Evolutionary conservation across 768 basidiomycete species (phyloP), one percentile per base, ranked within the genome.

Genomic region (Neoboletus magnificus): DNA sequence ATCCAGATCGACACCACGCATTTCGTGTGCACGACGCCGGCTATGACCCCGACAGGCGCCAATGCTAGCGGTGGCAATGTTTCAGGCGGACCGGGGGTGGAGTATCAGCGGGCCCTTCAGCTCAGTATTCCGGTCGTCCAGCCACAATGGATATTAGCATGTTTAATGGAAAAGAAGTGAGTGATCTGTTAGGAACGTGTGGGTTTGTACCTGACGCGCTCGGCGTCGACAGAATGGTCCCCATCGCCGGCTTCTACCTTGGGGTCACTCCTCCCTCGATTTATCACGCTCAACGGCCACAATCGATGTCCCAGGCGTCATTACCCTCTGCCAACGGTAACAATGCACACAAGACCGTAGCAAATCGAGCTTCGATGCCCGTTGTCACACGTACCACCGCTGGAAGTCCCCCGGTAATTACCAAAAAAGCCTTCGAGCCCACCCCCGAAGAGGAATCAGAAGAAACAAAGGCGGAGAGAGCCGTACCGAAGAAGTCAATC

Each of bases 1-100:
- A 94, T 99, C 39, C 91, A 95, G 74, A 95, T 98, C 55, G 96
- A 99, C 67, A 98, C 96, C 11, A 98, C 95, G 0, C 96, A 99
- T 71, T 99, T 97, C 62, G 94, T 98, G 40, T 96, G 94, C 68
- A 96, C 93, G 18, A 93, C 90, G 0, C 93, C 94, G 3, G 87
- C 86, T 1, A 80, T 84, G 11, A 86, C 84, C 0, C 82, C 84
- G 0, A 63, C 70, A 11, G 86, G 82, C 32, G 83, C 83, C 11
- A 79, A 76, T 54, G 79, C 79, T 0, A 76, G 79, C 10, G 83
- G 86, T 1, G 80, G 76, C 52, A 67, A 76, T 1, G 73, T 76
- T 12, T 74, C 78, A 16, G 82, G 84, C 3, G 71, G 69, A n/a
- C 89, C 93, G 0, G 88, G 88, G 0, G 86, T 90, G 8, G 91